phyloP scores from a whole-genome alignment of 345 rosid species.

The Rhizophora apiculata region DNA sequence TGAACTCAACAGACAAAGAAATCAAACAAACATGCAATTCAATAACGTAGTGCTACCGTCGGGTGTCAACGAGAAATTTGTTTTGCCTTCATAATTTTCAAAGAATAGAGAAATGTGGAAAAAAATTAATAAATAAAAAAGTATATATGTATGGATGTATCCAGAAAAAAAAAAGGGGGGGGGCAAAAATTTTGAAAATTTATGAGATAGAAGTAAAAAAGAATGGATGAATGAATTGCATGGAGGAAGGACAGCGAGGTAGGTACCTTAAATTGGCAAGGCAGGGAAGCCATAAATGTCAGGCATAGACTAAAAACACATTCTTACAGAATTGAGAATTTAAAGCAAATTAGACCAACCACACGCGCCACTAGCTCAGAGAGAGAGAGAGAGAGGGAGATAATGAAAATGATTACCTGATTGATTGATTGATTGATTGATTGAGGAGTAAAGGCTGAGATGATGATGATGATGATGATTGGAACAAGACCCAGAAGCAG shows the following conservation, averaged over 20 bases:
- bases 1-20: too few species aligned
- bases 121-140: too few species aligned
- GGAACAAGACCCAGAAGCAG: constrained; percentile 45
- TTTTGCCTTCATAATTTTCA: too few species aligned
- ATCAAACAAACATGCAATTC: too few species aligned
- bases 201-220: not conserved
- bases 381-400: not conserved
- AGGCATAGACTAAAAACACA: constrained; percentile 3
- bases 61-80: too few species aligned
- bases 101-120: not conserved
- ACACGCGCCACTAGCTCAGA: not conserved
- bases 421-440: constrained; percentile 39
- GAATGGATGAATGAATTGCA: not conserved
- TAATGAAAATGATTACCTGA: constrained; percentile 51
- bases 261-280: constrained; percentile 22
- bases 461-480: constrained; percentile 31
- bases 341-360: not conserved
- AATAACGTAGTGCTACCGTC: too few species aligned
- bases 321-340: constrained; percentile 2
- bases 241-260: not conserved
- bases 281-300: constrained; percentile 12
- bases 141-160: not conserved
- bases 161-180: not conserved
- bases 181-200: not conserved
- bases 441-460: constrained; percentile 43